A percentile compares a stretch with the other conserved stretches of the same genome.
These are phyloP conservation scores for Flaveria trinervia DNA, from an alignment of 129 eudicot genomes.

Conservation along the genomic window DNA sequence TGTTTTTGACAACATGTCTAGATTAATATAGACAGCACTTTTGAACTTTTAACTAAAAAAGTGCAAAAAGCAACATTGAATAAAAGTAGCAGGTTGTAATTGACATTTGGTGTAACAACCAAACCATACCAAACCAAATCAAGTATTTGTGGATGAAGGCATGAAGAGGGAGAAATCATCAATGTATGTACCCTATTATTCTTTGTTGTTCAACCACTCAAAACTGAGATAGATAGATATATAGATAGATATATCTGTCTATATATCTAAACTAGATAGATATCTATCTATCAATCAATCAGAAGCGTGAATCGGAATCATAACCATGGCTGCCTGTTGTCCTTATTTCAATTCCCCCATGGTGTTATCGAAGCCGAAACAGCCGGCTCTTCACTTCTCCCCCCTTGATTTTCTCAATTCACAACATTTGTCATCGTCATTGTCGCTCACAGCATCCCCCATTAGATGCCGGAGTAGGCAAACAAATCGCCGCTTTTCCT, in stretches of 20 bases:
- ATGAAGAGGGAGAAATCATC: background rate
- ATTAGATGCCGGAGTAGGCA: constrained; percentile 15
- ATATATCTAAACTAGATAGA: too few species aligned
- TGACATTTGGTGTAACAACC: background rate
- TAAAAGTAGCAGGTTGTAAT: background rate
- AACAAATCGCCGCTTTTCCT: constrained; percentile 13
- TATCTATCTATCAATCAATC: background rate
- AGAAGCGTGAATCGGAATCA: background rate
- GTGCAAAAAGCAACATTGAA: background rate
- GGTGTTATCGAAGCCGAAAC: constrained; percentile 34
- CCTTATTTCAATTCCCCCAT: constrained; percentile 23
- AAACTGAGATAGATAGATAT: background rate
- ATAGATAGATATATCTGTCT: too few species aligned
- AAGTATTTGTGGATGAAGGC: background rate
- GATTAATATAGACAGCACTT: too few species aligned
- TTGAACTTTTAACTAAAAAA: too few species aligned
- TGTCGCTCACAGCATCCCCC: background rate
- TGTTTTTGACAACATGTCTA: too few species aligned
- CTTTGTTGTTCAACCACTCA: background rate
- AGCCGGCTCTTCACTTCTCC: constrained; percentile 13
- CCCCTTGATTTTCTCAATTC: constrained; percentile 33
- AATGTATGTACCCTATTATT: background rate
- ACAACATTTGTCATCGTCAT: constrained; percentile 26
- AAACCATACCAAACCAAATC: background rate
- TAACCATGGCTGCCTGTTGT: constrained; percentile 13